Evolutionary conservation across 1,284 basidiomycete species (phyloP).

Genomic region (Tausonia pullulans): DNA sequence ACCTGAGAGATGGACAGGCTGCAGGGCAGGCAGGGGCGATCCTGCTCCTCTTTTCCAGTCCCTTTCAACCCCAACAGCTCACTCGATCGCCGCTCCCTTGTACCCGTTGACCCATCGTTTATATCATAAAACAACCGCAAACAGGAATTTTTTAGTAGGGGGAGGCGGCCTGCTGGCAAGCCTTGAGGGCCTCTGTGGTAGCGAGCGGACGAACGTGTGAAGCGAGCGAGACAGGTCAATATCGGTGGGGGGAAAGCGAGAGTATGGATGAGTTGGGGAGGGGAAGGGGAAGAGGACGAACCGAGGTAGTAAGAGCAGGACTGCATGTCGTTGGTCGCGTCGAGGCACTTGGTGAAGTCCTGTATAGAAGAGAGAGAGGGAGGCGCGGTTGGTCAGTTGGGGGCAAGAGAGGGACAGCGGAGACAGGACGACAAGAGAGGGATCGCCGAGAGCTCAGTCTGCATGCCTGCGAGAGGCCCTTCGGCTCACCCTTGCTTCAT

Average conservation of each 20-base stretch:
- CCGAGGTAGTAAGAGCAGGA: slow-evolving; percentile 46
- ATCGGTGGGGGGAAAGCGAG: slow-evolving; percentile 13
- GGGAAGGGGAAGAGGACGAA: slow-evolving; percentile 21
- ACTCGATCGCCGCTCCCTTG: no score
- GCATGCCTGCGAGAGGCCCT: no score
- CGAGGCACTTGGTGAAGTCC: slow-evolving; percentile 42
- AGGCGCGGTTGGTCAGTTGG: neutral
- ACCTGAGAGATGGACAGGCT: no score
- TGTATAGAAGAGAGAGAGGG: neutral
- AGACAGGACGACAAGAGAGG: neutral
- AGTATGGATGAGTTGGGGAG: neutral
- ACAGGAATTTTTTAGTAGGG: slow-evolving; percentile 27
- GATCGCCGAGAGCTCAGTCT: neutral
- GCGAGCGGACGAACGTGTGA: neutral
- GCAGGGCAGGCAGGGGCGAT: no score
- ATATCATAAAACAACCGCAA: no score
- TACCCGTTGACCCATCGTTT: no score
- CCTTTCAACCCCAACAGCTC: no score
- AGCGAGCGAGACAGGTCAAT: neutral
- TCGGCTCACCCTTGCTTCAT: no score
- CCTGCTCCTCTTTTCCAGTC: no score
- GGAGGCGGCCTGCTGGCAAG: slow-evolving; percentile 39
- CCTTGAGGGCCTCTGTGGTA: slow-evolving; percentile 31
- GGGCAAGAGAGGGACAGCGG: no score
- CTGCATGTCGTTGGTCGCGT: slow-evolving; percentile 43